Percentiles rank a stretch among this genome's conserved stretches.
These are phyloP conservation scores for Endothia cerciana DNA, from an alignment of 2,329 filamentous ascomycete species.

Conservation along the genomic window DNA sequence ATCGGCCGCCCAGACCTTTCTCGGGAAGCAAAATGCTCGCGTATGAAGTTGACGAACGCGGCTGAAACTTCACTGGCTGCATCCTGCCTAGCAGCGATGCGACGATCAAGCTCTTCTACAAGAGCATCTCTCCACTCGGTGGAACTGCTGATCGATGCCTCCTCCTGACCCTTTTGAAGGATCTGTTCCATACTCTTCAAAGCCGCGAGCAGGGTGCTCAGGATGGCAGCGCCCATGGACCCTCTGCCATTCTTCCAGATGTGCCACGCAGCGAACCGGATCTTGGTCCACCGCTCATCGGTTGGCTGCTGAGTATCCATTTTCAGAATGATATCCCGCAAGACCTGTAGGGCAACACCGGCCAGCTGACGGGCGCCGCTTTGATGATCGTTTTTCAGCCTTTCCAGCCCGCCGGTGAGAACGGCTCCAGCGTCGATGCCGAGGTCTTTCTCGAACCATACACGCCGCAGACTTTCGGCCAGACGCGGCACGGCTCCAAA, in stretches of 20 bases:
- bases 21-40: conserved; percentile 37
- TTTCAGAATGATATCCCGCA: conserved; percentile 50
- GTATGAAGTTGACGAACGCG: conserved; percentile 42
- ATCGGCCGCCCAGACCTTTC: conserved; percentile 37
- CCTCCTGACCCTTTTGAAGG: conserved; percentile 34
- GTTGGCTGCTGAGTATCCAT: conserved; percentile 34
- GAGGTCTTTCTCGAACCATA: conserved; percentile 61
- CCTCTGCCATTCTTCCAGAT: conserved; percentile 68
- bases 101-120: conserved; percentile 28
- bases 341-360: conserved; percentile 51
- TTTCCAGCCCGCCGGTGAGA: conserved; percentile 51
- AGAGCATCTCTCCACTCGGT: conserved; percentile 26
- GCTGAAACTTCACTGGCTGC: conserved; percentile 34
- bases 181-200: conserved; percentile 46
- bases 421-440: conserved; percentile 48
- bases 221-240: conserved; percentile 66
- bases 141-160: conserved; percentile 10
- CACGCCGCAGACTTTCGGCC: conserved; percentile 59
- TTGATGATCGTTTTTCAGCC: conserved; percentile 58
- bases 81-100: conserved; percentile 32
- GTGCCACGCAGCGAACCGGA: conserved; percentile 64
- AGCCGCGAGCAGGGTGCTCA: conserved; percentile 51
- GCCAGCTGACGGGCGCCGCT: conserved; percentile 65
- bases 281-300: conserved; percentile 57
- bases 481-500: conserved; percentile 61